phyloP scores from a whole-genome alignment of 148 eudicot species.

The Heliosperma pusillum region DNA sequence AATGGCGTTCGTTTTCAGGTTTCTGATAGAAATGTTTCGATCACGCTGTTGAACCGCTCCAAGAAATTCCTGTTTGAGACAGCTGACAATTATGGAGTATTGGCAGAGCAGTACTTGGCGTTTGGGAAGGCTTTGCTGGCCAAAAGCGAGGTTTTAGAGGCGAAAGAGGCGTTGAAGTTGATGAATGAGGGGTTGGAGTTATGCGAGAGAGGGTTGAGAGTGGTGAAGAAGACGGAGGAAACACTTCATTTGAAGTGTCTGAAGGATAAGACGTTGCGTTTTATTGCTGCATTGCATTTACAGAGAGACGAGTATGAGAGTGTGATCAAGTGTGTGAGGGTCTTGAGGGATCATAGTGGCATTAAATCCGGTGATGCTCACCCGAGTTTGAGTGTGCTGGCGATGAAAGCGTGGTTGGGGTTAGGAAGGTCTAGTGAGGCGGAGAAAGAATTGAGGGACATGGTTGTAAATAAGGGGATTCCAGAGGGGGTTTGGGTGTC shows the following conservation, averaged over 20 bases:
- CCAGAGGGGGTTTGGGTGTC: slow-evolving; percentile 92
- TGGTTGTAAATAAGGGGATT: slow-evolving; percentile 69
- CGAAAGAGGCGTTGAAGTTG: slow-evolving; percentile 66
- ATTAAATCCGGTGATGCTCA: slow-evolving; percentile 44
- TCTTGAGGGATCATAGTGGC: slow-evolving; percentile 56
- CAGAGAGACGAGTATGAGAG: slow-evolving; percentile 86
- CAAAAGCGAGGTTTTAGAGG: slow-evolving; percentile 37
- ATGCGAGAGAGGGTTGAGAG: slow-evolving; percentile 70
- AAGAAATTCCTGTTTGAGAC: slow-evolving; percentile 54
- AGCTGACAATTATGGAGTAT: slow-evolving; percentile 43
- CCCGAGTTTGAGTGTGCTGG: slow-evolving; percentile 91
- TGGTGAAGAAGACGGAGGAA: slow-evolving; percentile 63
- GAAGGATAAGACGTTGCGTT: slow-evolving; percentile 68
- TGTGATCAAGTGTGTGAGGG: slow-evolving; percentile 88
- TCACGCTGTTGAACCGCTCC: slow-evolving; percentile 65
- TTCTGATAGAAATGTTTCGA: slow-evolving; percentile 56
- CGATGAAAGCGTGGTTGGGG: slow-evolving; percentile 95
- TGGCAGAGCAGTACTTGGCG: slow-evolving; percentile 65
- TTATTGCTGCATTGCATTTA: slow-evolving; percentile 81
- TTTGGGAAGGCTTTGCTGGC: slow-evolving; percentile 59
- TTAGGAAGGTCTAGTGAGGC: slow-evolving; percentile 79
- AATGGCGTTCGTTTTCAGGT: slow-evolving; percentile 8
- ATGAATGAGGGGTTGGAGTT: slow-evolving; percentile 85
- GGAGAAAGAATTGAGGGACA: slow-evolving; percentile 80
- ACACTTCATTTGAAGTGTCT: slow-evolving; percentile 47